Evolutionary conservation across 192 early-diverging fungal genomes (phyloP).

Genomic region (Powellomyces hirtus): DNA sequence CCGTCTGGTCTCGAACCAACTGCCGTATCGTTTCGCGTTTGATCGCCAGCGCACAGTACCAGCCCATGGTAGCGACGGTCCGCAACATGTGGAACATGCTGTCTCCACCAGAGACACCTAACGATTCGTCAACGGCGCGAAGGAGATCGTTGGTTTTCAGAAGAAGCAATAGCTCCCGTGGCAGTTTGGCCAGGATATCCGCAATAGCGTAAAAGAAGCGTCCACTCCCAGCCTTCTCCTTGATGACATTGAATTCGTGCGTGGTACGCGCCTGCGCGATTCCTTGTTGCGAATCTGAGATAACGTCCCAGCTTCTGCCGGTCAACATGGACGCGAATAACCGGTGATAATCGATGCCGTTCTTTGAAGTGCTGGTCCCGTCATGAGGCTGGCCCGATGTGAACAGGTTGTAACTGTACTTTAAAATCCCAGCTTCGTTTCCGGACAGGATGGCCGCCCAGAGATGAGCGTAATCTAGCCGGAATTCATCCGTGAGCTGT

Average conservation of each 20-base stretch:
- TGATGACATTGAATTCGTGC: conserved; percentile 56
- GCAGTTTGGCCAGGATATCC: conserved; percentile 78
- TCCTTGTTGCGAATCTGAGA: conserved; percentile 36
- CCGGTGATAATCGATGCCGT: conserved; percentile 76
- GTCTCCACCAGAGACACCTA: conserved; percentile 35
- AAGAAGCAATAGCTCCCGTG: conserved; percentile 79
- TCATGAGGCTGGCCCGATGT: no score
- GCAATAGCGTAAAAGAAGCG: conserved; percentile 69
- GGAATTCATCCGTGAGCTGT: conserved; percentile 63
- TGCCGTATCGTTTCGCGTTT: conserved; percentile 12
- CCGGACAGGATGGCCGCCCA: conserved; percentile 83
- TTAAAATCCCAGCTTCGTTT: conserved; percentile 67
- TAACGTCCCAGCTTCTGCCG: conserved; percentile 78
- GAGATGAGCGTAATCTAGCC: conserved; percentile 82
- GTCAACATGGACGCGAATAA: conserved; percentile 88
- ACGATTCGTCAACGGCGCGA: conserved; percentile 51
- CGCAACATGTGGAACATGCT: conserved; percentile 26
- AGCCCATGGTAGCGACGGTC: conserved; percentile 38
- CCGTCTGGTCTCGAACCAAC: not conserved
- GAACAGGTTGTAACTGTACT: conserved; percentile 62
- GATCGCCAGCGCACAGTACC: conserved; percentile 41
- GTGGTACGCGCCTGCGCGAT: conserved; percentile 42
- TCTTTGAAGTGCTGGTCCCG: conserved; percentile 1
- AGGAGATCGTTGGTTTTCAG: conserved; percentile 92
- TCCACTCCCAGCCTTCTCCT: conserved; percentile 49